Evolutionary conservation across 2,329 filamentous ascomycete species (phyloP), one percentile per base, ranked within the genome.

Genomic region (Byssochlamys sp.): DNA sequence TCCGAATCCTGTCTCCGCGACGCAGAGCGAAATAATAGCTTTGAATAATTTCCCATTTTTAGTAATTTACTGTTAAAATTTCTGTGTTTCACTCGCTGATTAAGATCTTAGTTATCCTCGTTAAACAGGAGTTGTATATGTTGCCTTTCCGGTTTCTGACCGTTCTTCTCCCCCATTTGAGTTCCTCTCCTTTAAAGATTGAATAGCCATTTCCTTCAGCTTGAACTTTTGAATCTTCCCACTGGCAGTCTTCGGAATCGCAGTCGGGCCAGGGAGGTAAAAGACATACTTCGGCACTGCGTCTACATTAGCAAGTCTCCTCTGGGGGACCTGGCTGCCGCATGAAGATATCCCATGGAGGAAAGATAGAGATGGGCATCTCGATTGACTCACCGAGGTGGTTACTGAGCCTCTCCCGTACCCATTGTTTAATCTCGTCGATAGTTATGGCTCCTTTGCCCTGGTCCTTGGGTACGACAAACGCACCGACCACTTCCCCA

Each of bases 221-320:
- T 87, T 92, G 71, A 88, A 96, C 77, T 97, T 96, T 76, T 96
- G 90, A 57, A 97, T 91, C 82, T 99, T 99, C 26, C 92, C 92
- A 71, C 90, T 96, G 4, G 91, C 89, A 35, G 94, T 99, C 81
- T 96, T 96, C 24, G 92, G 92, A 70, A 89, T 95, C n/a, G 85
- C 83, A 0, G 86, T 80, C 0, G 64, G 63, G 4, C 67, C 64
- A 2, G 58, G 52, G 9, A 89, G 79, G 82, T 89, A 96, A 69
- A 96, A 96, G n/a, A 97, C 82, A 69, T 92, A 84, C 73, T 89
- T 94, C 0, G 92, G 92, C 55, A 89, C 89, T 81, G 56, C 12
- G 12, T 6, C 27, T 51, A 19, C 19, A n/a, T 45, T 45, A 45
- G 39, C 39, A 45, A 24, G 39, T 24, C 39, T 24, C 5, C 1